Conservation (phyloP, 306 rosid species). For the Prunus mume region DNA sequence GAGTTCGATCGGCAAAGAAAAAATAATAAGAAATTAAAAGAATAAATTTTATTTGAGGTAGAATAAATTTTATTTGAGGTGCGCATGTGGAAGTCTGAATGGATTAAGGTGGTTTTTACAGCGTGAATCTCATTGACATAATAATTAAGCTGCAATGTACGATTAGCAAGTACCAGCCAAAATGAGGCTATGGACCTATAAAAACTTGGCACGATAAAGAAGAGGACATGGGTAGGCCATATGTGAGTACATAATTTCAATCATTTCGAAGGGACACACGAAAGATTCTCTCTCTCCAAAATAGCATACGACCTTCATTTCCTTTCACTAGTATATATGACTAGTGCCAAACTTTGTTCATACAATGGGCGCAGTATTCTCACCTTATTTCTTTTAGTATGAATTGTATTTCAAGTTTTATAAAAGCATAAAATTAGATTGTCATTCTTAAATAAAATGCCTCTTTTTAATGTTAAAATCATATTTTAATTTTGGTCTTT, state of each 20-base stretch:
- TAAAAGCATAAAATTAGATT: too few species aligned
- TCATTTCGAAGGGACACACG: not conserved
- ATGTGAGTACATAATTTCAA: not conserved
- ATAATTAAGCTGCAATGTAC: not conserved
- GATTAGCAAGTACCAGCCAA: not conserved
- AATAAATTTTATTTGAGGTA: not conserved
- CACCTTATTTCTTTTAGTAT: not conserved
- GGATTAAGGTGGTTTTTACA: not conserved
- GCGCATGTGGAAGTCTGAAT: constrained; percentile 1
- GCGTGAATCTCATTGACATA: not conserved
- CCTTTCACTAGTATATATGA: not conserved
- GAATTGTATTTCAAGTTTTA: not conserved
- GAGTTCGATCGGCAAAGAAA: too few species aligned
- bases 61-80: not conserved
- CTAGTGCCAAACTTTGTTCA: not conserved
- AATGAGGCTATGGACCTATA: not conserved
- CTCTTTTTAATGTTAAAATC: too few species aligned
- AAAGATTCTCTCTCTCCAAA: not conserved
- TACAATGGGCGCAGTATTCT: not conserved
- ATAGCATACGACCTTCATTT: not conserved
- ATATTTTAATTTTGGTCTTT: too few species aligned
- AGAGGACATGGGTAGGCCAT: not conserved
- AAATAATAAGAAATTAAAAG: too few species aligned
- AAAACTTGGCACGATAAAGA: constrained; percentile 6
- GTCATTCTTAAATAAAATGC: too few species aligned